Percentiles rank a stretch among this genome's conserved stretches.
These are phyloP conservation scores for Didymella pomorum DNA, from an alignment of 2,329 filamentous ascomycete species.

Conservation along the genomic window DNA sequence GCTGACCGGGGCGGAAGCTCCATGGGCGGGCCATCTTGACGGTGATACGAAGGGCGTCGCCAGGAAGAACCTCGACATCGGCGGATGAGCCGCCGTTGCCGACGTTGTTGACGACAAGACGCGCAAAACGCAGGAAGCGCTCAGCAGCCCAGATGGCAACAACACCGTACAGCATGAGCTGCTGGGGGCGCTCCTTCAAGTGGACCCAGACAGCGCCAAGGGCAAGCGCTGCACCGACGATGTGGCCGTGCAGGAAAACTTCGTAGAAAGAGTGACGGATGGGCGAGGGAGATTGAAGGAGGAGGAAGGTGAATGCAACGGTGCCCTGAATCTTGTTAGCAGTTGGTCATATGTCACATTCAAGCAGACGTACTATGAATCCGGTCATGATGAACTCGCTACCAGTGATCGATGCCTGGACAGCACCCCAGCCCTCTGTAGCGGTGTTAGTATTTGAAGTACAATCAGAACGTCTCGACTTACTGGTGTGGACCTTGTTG, in stretches of 20 bases:
- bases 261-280: slow-evolving; percentile 82
- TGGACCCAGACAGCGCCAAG: slow-evolving; percentile 74
- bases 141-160: slow-evolving; percentile 74
- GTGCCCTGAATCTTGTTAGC: slow-evolving; percentile 56
- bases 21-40: slow-evolving; percentile 79
- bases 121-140: slow-evolving; percentile 66
- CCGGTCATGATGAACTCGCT: slow-evolving; percentile 66
- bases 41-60: slow-evolving; percentile 76
- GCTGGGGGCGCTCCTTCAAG: slow-evolving; percentile 63
- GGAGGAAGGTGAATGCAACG: slow-evolving; percentile 67
- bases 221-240: slow-evolving; percentile 66
- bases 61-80: slow-evolving; percentile 77
- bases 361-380: slow-evolving; percentile 66
- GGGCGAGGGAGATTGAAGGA: slow-evolving; percentile 73
- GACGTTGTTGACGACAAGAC: slow-evolving; percentile 71
- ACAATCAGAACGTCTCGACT: slow-evolving; percentile 15
- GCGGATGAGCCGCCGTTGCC: slow-evolving; percentile 72
- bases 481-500: slow-evolving; percentile 52
- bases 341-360: neutral
- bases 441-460: slow-evolving; percentile 20
- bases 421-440: slow-evolving; percentile 60
- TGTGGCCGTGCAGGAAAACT: slow-evolving; percentile 77
- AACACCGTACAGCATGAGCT: slow-evolving; percentile 67
- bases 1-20: slow-evolving; percentile 77
- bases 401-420: slow-evolving; percentile 51